A percentile compares a stretch with the other conserved stretches of the same genome.
Conservation (phyloP, 805 yeast genomes). For the Kodamaea laetipori region DNA sequence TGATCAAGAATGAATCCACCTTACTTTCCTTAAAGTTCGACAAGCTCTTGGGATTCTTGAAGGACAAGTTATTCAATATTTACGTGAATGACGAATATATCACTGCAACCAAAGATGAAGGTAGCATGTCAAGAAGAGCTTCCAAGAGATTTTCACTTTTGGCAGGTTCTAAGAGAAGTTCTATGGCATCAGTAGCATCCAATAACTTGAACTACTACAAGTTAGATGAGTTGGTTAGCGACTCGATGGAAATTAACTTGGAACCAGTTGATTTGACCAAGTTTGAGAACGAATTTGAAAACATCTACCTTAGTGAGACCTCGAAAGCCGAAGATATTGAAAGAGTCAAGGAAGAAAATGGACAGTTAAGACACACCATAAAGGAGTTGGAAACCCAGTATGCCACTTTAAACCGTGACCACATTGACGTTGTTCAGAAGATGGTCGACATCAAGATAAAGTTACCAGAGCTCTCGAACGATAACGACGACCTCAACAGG, state of each 20-base stretch:
- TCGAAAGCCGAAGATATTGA: constrained; percentile 67
- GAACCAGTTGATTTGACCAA: constrained; percentile 71
- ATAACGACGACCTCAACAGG: constrained; percentile 59
- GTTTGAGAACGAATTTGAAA: constrained; percentile 73
- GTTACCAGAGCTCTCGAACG: constrained; percentile 74
- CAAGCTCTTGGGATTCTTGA: constrained; percentile 70
- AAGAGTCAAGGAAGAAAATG: constrained; percentile 61
- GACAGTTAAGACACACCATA: constrained; percentile 70
- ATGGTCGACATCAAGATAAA: constrained; percentile 78
- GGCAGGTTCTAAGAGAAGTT: constrained; percentile 23
- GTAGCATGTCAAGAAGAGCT: constrained; percentile 17
- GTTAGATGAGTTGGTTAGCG: constrained; percentile 73
- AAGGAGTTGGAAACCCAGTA: constrained; percentile 70
- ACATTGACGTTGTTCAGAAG: constrained; percentile 82
- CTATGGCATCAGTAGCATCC: constrained; percentile 15
- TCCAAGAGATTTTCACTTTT: constrained; percentile 26
- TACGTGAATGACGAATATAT: constrained; percentile 52
- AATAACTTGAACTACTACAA: constrained; percentile 45
- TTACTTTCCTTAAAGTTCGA: constrained; percentile 72
- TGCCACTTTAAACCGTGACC: constrained; percentile 74
- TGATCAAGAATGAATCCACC: constrained; percentile 64
- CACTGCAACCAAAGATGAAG: constrained; percentile 17
- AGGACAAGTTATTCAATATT: constrained; percentile 73
- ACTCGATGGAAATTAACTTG: constrained; percentile 73
- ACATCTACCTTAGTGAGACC: constrained; percentile 66